Evolutionary conservation across 371 early-diverging fungal species (phyloP).

Genomic region (Syncephalastrum racemosum): DNA sequence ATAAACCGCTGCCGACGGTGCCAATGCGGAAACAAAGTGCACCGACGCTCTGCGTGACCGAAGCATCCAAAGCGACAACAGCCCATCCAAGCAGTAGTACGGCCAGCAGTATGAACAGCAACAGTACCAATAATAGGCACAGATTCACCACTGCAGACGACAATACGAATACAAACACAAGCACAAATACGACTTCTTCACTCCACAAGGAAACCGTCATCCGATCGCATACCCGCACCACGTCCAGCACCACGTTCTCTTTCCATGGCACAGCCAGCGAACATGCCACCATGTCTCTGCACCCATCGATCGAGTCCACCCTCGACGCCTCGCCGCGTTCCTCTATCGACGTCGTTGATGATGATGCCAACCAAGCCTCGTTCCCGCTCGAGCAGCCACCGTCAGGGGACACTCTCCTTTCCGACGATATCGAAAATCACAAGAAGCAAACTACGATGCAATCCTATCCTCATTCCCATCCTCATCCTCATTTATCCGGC

Average conservation of each 20-base stretch:
- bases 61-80: constrained; percentile 21
- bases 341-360: constrained; percentile 23
- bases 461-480: constrained; percentile 1
- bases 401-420: background rate
- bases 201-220: constrained; percentile 19
- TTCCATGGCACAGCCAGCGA: constrained; percentile 21
- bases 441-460: constrained; percentile 6
- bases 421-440: background rate
- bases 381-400: constrained; percentile 8
- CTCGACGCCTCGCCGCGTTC: constrained; percentile 46
- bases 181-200: constrained; percentile 8
- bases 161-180: too few relatives aligned
- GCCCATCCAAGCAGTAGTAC: constrained; percentile 3
- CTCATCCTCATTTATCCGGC: background rate
- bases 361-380: constrained; percentile 13
- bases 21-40: constrained; percentile 24
- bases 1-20: constrained; percentile 18
- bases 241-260: constrained; percentile 19
- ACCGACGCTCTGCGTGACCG: constrained; percentile 26
- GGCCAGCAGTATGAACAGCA: background rate
- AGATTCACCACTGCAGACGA: background rate
- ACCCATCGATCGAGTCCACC: constrained; percentile 47
- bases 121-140: too few relatives aligned
- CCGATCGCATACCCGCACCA: constrained; percentile 19
- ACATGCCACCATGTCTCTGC: constrained; percentile 23